Percentiles rank a stretch among this genome's conserved stretches.
Evolutionary conservation across 2,329 filamentous ascomycete genomes (phyloP).

Genomic region (Colletotrichum tabaci): DNA sequence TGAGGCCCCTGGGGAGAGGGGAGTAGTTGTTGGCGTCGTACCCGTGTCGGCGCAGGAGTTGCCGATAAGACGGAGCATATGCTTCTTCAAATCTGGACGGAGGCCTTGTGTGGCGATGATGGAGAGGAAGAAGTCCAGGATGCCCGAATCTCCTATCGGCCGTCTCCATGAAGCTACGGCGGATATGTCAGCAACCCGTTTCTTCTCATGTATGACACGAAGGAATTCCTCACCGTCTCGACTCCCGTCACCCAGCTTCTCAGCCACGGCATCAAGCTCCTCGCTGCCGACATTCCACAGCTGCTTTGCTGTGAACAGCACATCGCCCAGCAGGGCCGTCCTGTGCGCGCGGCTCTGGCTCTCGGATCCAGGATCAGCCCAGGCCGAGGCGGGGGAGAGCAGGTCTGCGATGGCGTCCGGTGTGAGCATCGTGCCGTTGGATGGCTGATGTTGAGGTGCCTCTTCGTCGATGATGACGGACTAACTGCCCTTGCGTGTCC

Average conservation of each 20-base stretch:
- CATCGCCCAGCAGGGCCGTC: slow-evolving; percentile 43
- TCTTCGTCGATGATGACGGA: slow-evolving; percentile 17
- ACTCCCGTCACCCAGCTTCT: slow-evolving; percentile 69
- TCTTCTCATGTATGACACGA: background rate
- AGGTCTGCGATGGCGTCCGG: slow-evolving; percentile 28
- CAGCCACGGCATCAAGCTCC: slow-evolving; percentile 62
- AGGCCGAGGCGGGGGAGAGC: slow-evolving; percentile 27
- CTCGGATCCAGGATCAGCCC: slow-evolving; percentile 20
- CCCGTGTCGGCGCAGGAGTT: slow-evolving; percentile 76
- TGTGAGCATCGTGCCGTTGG: slow-evolving; percentile 14
- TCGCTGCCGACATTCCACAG: slow-evolving; percentile 58
- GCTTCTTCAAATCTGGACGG: slow-evolving; percentile 63
- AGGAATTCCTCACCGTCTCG: slow-evolving; percentile 65
- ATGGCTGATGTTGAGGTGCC: slow-evolving; percentile 14
- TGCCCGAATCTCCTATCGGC: slow-evolving; percentile 70
- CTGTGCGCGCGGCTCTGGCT: slow-evolving; percentile 24
- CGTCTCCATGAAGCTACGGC: slow-evolving; percentile 68
- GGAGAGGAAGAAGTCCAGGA: slow-evolving; percentile 70
- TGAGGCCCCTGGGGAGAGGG: background rate
- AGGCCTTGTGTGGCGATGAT: slow-evolving; percentile 58
- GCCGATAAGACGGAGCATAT: slow-evolving; percentile 71
- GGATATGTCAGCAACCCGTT: slow-evolving; percentile 38
- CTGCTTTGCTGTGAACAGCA: slow-evolving; percentile 57
- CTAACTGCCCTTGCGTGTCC: background rate
- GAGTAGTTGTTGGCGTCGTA: slow-evolving; percentile 45